phyloP scores from a whole-genome alignment of 768 basidiomycete species.

The Rubroboletus pulcherrimus region DNA sequence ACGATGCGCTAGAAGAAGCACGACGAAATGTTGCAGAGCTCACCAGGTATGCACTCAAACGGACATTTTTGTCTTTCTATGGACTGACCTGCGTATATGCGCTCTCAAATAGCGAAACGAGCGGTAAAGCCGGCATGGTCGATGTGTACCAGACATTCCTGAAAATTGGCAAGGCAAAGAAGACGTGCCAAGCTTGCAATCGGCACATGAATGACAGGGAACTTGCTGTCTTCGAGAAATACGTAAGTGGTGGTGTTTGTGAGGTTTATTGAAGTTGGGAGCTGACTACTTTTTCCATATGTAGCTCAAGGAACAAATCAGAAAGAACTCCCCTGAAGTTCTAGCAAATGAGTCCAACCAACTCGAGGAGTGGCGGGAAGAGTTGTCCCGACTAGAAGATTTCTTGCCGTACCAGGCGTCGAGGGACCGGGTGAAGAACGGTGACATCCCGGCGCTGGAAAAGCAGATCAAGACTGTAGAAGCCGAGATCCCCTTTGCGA shows the following conservation, averaged over 20 bases:
- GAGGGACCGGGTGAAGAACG: constrained; percentile 49
- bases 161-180: constrained; percentile 54
- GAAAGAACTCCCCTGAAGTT: constrained; percentile 49
- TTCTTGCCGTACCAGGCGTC: constrained; percentile 56
- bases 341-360: constrained; percentile 33
- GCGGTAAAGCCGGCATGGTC: constrained; percentile 34
- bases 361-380: constrained; percentile 56
- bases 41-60: constrained; percentile 15
- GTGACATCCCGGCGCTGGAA: constrained; percentile 68
- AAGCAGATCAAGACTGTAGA: constrained; percentile 57
- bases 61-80: background rate
- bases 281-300: background rate
- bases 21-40: constrained; percentile 11
- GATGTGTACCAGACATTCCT: constrained; percentile 55
- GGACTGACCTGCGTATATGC: background rate
- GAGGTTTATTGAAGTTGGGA: background rate
- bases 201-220: constrained; percentile 58
- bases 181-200: constrained; percentile 74
- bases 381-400: constrained; percentile 52
- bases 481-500: constrained; percentile 48
- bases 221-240: constrained; percentile 61
- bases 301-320: constrained; percentile 64
- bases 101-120: constrained; percentile 11
- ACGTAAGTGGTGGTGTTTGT: constrained; percentile 41
- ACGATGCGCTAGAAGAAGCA: constrained; percentile 45